Base-by-base conservation (phyloP, 495 filamentous ascomycete species). In the Pyronema omphalodes region DNA sequence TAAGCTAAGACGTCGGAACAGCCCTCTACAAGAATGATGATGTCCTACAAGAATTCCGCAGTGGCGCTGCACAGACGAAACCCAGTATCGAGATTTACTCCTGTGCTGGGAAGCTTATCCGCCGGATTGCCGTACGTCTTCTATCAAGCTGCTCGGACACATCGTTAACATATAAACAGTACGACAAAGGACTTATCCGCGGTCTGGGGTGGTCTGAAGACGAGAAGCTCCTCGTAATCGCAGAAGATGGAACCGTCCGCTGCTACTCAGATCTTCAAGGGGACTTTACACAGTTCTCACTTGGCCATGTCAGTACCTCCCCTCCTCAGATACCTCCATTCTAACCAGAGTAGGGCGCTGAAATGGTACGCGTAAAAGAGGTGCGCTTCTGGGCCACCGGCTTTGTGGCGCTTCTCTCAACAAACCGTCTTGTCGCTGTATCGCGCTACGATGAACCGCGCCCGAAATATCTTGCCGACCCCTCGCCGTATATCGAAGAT, bases 171-270 rank as follows among this genome's bases (percentile, higher is more conserved):
- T 72, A 17, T 66, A 19, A 47, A 47, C 14, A 85, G 73, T 96
- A 88, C 86, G 91, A 98, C 57, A 84, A 88, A 72, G 86, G 86
- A 34, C 74, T 81, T 2, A 86, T 98, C 60, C 81, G 81, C 65
- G 88, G 87, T 8, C 73, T 96, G 14, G 91, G 91, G 15, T 98
- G 91, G 91, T 95, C 88, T 36, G 91, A 94, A 63, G 86, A 95
- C 58, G 91, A 98, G 73, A 85, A 86, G 67, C 75, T 98, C 12
- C 71, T 98, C 7, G 82, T 93, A 3, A 79, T 95, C 48, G 84
- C 86, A 3, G 78, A 83, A 54, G 91, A 96, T 62, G 91, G 91
- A 50, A 88, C 80, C 7, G 89, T 96, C 29, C 74, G 88, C 54
- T 89, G 84, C 64, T 98, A 96, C 64, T 85, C 83, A 62, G 85